These are phyloP conservation scores for Penicillium cataractarum DNA, from an alignment of 495 filamentous ascomycete genomes.

Conservation along the genomic window DNA sequence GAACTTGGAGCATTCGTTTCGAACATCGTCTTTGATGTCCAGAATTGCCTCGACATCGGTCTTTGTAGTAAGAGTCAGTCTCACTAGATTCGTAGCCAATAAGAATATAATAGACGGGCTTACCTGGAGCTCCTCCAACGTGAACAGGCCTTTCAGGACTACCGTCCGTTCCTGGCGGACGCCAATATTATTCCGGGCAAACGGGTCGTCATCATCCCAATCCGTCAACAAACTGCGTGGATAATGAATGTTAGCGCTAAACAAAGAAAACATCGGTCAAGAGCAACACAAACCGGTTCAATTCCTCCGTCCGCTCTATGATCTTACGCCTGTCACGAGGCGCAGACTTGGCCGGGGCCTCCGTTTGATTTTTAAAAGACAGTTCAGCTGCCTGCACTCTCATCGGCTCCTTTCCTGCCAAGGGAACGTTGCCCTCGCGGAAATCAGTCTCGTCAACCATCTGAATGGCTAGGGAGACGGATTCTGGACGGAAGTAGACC, in stretches of 20 bases:
- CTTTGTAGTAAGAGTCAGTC: slow-evolving; percentile 38
- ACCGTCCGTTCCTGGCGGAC: slow-evolving; percentile 77
- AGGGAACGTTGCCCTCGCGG: slow-evolving; percentile 55
- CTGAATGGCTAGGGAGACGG: slow-evolving; percentile 84
- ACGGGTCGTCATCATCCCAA: slow-evolving; percentile 90
- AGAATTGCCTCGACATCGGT: slow-evolving; percentile 81
- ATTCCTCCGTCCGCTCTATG: slow-evolving; percentile 82
- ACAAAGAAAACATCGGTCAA: neutral
- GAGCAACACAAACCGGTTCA: slow-evolving; percentile 62
- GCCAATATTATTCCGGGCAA: slow-evolving; percentile 54
- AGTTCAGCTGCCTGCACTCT: slow-evolving; percentile 82
- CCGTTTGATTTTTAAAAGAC: slow-evolving; percentile 79
- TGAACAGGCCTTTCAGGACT: slow-evolving; percentile 94
- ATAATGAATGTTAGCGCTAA: slow-evolving; percentile 1
- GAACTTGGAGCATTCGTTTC: slow-evolving; percentile 84
- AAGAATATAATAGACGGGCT: neutral
- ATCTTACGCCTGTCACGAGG: slow-evolving; percentile 78
- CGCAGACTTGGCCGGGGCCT: slow-evolving; percentile 56
- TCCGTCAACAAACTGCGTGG: slow-evolving; percentile 78
- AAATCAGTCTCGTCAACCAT: slow-evolving; percentile 92
- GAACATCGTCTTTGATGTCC: slow-evolving; percentile 93
- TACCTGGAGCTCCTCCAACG: slow-evolving; percentile 75
- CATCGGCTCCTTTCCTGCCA: slow-evolving; percentile 64
- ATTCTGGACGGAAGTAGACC: slow-evolving; percentile 92
- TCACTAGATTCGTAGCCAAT: too few relatives aligned